A percentile compares a stretch with the other conserved stretches of the same genome.
Conservation (phyloP, 148 eudicot genomes). For the Dysphania ambrosioides region DNA sequence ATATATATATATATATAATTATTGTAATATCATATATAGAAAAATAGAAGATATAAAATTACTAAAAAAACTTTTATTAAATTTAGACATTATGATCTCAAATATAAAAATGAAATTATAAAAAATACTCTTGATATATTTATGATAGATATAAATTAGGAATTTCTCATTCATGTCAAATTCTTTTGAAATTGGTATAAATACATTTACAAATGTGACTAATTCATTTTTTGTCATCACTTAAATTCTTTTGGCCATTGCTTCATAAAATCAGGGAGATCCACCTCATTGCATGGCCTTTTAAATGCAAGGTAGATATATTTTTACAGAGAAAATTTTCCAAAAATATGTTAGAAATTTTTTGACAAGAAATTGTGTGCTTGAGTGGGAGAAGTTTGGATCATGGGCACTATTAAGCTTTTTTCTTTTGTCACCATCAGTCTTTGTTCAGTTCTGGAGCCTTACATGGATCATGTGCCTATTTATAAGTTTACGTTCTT, state of each 20-base stretch:
- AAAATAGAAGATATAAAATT: too few relatives aligned
- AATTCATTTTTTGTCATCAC: neutral
- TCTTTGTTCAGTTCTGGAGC: slow-evolving; percentile 1
- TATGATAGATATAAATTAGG: too few relatives aligned
- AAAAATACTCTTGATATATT: too few relatives aligned
- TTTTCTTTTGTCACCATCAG: neutral
- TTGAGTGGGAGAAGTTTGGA: slow-evolving; percentile 11
- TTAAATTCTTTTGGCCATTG: neutral
- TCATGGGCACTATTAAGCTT: slow-evolving; percentile 14
- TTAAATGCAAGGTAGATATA: neutral
- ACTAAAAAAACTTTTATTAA: too few relatives aligned
- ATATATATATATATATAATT: too few relatives aligned
- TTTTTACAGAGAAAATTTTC: neutral
- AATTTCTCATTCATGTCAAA: too few relatives aligned
- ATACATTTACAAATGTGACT: neutral
- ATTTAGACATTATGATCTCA: too few relatives aligned
- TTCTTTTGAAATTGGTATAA: too few relatives aligned
- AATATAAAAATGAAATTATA: too few relatives aligned
- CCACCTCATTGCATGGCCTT: neutral
- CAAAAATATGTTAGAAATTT: neutral
- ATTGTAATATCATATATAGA: too few relatives aligned
- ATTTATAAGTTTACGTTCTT: neutral
- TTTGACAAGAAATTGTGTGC: slow-evolving; percentile 3
- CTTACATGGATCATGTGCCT: slow-evolving; percentile 6
- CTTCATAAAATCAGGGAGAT: neutral